Percentiles rank a stretch among this genome's conserved stretches.
These are phyloP conservation scores for Kondoa malvinella DNA, from an alignment of 768 basidiomycete species.

Conservation along the genomic window DNA sequence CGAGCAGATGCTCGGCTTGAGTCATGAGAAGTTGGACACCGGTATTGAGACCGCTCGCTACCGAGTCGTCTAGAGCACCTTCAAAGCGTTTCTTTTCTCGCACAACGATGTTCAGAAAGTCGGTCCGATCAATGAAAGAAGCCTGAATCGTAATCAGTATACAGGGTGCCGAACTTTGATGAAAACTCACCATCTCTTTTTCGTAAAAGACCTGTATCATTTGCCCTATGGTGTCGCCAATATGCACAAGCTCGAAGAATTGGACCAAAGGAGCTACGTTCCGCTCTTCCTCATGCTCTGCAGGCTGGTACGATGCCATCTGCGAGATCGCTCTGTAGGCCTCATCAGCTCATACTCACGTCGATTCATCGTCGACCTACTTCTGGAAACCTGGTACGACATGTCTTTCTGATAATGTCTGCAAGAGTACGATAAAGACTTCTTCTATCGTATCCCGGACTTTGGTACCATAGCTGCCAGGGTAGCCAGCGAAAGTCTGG, in stretches of 20 bases:
- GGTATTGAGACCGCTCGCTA: slow-evolving; percentile 81
- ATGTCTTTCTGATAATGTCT: slow-evolving; percentile 60
- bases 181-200: slow-evolving; percentile 58
- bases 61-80: slow-evolving; percentile 74
- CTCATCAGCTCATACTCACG: slow-evolving; percentile 2
- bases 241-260: slow-evolving; percentile 92
- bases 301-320: slow-evolving; percentile 77
- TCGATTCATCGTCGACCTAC: slow-evolving; percentile 34
- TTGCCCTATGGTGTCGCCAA: slow-evolving; percentile 91
- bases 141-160: not conserved
- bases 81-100: slow-evolving; percentile 96
- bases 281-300: slow-evolving; percentile 45
- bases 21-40: slow-evolving; percentile 46
- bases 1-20: slow-evolving; percentile 83
- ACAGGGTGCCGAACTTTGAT: not conserved
- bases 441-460: slow-evolving; percentile 91
- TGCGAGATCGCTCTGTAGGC: slow-evolving; percentile 58
- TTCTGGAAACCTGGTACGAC: slow-evolving; percentile 58
- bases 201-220: slow-evolving; percentile 99
- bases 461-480: slow-evolving; percentile 66
- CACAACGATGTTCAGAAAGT: slow-evolving; percentile 81
- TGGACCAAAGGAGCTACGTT: slow-evolving; percentile 76
- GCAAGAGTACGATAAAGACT: slow-evolving; percentile 67
- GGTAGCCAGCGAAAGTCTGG: slow-evolving; percentile 75
- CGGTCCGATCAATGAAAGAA: slow-evolving; percentile 68